These are phyloP conservation scores for Mycena leptocephala DNA, from an alignment of 768 basidiomycete species.

Conservation along the genomic window DNA sequence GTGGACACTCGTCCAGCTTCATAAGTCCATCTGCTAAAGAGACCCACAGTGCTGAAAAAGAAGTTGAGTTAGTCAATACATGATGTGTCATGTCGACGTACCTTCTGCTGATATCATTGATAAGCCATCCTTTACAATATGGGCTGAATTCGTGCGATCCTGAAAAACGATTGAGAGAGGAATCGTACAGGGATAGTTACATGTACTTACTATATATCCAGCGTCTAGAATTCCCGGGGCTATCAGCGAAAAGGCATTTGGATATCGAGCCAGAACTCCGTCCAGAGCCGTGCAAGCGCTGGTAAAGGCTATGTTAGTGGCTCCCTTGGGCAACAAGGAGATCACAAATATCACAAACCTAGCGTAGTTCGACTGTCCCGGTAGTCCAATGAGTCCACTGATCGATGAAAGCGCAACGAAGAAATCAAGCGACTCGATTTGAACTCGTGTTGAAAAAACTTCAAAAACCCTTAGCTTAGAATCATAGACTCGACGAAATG, in stretches of 20 bases:
- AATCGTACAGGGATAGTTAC: too few species aligned
- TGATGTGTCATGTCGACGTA: not conserved
- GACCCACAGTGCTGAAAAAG: not conserved
- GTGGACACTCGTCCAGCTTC: not conserved
- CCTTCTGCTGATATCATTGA: not conserved
- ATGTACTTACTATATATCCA: not conserved
- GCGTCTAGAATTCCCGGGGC: slow-evolving; percentile 6
- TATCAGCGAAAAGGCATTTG: slow-evolving; percentile 24
- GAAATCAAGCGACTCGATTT: slow-evolving; percentile 13
- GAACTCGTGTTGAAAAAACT: not conserved
- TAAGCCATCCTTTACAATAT: not conserved
- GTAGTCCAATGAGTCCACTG: slow-evolving; percentile 1
- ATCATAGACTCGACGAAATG: not conserved
- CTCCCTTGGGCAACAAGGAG: not conserved
- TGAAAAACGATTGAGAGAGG: not conserved
- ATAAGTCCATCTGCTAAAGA: slow-evolving; percentile 4
- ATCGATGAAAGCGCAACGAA: slow-evolving; percentile 13
- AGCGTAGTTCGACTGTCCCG: slow-evolving; percentile 15
- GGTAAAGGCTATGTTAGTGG: not conserved
- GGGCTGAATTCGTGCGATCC: not conserved
- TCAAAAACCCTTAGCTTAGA: slow-evolving; percentile 10
- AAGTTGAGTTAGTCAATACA: not conserved
- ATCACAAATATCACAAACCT: not conserved
- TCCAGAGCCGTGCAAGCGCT: slow-evolving; percentile 19
- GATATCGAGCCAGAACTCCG: not conserved